A percentile compares a stretch with the other conserved stretches of the same genome.
Evolutionary conservation across 768 basidiomycete genomes (phyloP).

Genomic region (Russula griseocarnosa): DNA sequence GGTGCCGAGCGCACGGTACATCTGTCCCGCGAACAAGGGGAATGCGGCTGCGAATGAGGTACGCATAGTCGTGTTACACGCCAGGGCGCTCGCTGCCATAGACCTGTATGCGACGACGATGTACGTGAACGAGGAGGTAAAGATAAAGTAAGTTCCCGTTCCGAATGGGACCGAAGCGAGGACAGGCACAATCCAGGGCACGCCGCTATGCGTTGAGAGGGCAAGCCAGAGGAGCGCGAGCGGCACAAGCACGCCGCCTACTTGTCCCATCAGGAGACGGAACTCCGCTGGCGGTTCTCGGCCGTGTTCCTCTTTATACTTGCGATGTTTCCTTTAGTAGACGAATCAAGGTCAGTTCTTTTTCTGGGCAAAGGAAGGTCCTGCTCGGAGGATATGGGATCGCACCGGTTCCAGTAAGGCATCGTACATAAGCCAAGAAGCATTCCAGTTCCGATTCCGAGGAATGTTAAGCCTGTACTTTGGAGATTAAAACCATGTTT

Average conservation of each 20-base stretch:
- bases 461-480: conserved; percentile 45
- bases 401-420: conserved; percentile 45
- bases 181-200: conserved; percentile 49
- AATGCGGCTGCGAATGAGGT: conserved; percentile 41
- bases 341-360: background rate
- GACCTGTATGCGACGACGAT: conserved; percentile 50
- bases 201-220: conserved; percentile 46
- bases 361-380: background rate
- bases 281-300: conserved; percentile 61
- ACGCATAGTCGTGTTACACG: conserved; percentile 55
- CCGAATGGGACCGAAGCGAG: conserved; percentile 47
- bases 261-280: conserved; percentile 60
- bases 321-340: conserved; percentile 37
- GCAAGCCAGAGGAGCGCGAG: conserved; percentile 55
- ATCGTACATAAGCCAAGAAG: conserved; percentile 38
- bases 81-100: conserved; percentile 57
- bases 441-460: conserved; percentile 51
- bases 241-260: conserved; percentile 64
- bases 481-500: conserved; percentile 54
- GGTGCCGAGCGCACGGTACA: conserved; percentile 39
- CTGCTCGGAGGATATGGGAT: background rate
- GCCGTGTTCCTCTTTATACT: conserved; percentile 39
- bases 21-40: conserved; percentile 39
- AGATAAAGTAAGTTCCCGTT: conserved; percentile 57
- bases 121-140: conserved; percentile 63